These are phyloP conservation scores for Scolecobasidium constrictum DNA, from an alignment of 2,329 filamentous ascomycete genomes.

Conservation along the genomic window DNA sequence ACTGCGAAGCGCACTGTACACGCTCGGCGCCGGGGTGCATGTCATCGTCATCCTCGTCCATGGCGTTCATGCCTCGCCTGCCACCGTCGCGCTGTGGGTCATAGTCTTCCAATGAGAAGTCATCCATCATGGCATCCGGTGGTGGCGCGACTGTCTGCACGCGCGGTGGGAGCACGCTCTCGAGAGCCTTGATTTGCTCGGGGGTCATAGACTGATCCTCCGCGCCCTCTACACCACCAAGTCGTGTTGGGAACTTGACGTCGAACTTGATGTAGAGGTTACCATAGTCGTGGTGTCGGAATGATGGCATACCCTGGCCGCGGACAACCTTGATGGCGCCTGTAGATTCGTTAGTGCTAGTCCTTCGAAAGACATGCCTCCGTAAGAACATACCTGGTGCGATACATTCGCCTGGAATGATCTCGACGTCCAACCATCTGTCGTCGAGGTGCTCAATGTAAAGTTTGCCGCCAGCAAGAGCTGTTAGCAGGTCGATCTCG, in stretches of 20 bases:
- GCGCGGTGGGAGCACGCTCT: slow-evolving; percentile 71
- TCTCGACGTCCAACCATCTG: slow-evolving; percentile 87
- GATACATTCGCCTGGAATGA: slow-evolving; percentile 89
- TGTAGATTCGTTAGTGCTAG: slow-evolving; percentile 28
- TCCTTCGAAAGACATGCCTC: slow-evolving; percentile 5
- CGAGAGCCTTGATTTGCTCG: slow-evolving; percentile 66
- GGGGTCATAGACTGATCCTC: slow-evolving; percentile 34
- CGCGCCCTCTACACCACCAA: slow-evolving; percentile 32
- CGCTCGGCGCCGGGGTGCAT: slow-evolving; percentile 58
- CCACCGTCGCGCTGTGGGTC: slow-evolving; percentile 54
- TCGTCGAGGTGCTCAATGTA: slow-evolving; percentile 96
- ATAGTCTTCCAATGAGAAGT: slow-evolving; percentile 69
- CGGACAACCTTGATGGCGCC: slow-evolving; percentile 88
- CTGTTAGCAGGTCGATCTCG: slow-evolving; percentile 91
- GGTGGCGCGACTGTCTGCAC: slow-evolving; percentile 57
- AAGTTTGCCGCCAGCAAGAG: slow-evolving; percentile 81
- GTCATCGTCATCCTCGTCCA: slow-evolving; percentile 55
- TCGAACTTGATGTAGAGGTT: slow-evolving; percentile 97
- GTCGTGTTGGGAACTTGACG: slow-evolving; percentile 76
- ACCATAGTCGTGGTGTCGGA: slow-evolving; percentile 86
- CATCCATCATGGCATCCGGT: slow-evolving; percentile 80
- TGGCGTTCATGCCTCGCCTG: slow-evolving; percentile 48
- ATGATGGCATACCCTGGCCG: slow-evolving; percentile 95
- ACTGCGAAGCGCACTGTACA: slow-evolving; percentile 82
- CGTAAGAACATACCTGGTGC: slow-evolving; percentile 60